phyloP scores from a whole-genome alignment of 2,329 filamentous ascomycete species.

The Aspergillus tanneri region DNA sequence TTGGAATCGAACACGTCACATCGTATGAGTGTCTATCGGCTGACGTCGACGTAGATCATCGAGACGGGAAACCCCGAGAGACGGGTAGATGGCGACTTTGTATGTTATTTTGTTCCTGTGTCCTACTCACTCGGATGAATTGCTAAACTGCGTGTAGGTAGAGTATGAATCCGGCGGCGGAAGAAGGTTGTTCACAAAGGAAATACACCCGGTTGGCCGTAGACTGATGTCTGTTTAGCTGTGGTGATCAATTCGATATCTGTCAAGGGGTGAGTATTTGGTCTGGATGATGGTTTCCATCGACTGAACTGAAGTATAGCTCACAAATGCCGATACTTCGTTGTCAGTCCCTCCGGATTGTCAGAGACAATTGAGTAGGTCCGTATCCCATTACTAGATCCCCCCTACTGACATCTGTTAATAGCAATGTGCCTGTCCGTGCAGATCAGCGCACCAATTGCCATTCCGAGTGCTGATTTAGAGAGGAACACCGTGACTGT shows the following conservation, averaged over 20 bases:
- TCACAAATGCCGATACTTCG: conserved; percentile 15
- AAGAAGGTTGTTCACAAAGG: conserved; percentile 21
- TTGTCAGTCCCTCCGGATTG: conserved; percentile 19
- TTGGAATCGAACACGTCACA: too few relatives aligned
- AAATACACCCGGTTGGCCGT: not conserved
- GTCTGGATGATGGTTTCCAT: not conserved
- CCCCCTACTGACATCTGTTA: too few relatives aligned
- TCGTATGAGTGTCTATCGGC: too few relatives aligned
- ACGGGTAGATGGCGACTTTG: conserved; percentile 27
- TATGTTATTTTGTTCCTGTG: conserved; percentile 20
- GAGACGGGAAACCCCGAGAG: conserved; percentile 19
- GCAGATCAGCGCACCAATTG: too few relatives aligned
- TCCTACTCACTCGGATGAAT: not conserved
- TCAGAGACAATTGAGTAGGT: conserved; percentile 17
- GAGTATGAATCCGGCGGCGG: conserved; percentile 10
- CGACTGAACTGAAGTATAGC: conserved; percentile 5
- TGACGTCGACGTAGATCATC: conserved; percentile 16
- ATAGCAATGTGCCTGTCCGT: too few relatives aligned
- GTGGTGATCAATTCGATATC: conserved; percentile 22
- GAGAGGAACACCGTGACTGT: not conserved
- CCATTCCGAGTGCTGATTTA: not conserved
- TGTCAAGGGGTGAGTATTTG: conserved; percentile 19
- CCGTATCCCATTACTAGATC: not conserved
- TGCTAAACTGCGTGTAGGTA: not conserved
- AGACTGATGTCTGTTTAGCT: conserved; percentile 16